Base-by-base conservation (phyloP, 495 filamentous ascomycete genomes). In the Xylaria grammica region DNA sequence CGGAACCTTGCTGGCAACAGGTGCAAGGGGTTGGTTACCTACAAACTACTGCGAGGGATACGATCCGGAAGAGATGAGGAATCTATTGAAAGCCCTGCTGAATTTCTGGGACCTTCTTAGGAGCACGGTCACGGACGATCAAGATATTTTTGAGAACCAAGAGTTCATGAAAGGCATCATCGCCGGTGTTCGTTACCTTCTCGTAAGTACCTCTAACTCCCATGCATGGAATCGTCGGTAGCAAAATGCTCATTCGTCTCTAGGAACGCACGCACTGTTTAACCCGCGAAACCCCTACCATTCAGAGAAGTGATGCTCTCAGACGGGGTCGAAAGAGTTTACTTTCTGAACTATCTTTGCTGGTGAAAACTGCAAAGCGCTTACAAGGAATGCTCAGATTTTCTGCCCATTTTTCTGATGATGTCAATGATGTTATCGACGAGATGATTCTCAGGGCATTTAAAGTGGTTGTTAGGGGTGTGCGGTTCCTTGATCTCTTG, bases 1-100 rank as follows among this genome's bases (percentile, higher is more conserved):
- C 76, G 96, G 96, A 44, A 99, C 96, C n/a, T 81, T 97, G 48
- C 78, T 99, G 57, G 85, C 90, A 57, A 90, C 92, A 13, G 95
- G 94, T 19, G 90, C 90, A 60, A 86, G 96, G 69, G 96, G 96
- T 61, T 99, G 96, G 96, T 80, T 99, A 62, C 96, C 96, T 30
- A 98, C 96, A 3, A 99, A 99, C 75, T 98, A 98, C 74, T 99
- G 96, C 80, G 92, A 97, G 74, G 85, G 91, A 11, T 99, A 97
- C 74, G 91, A 97, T 65, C 90, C 92, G 50, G 82, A 92, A 22
- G 87, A 91, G 54, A 94, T 97, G 84, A 87, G 89, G 62, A 90
- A 86, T 62, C 84, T 98, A 32, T 82, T 99, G 27, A 91, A 91
- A 65, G 93, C 95, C 1, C 79, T 97, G 72, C 88, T 94, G 9